Conservation (phyloP, 208 protist species). For the Crithidia thermophila region DNA sequence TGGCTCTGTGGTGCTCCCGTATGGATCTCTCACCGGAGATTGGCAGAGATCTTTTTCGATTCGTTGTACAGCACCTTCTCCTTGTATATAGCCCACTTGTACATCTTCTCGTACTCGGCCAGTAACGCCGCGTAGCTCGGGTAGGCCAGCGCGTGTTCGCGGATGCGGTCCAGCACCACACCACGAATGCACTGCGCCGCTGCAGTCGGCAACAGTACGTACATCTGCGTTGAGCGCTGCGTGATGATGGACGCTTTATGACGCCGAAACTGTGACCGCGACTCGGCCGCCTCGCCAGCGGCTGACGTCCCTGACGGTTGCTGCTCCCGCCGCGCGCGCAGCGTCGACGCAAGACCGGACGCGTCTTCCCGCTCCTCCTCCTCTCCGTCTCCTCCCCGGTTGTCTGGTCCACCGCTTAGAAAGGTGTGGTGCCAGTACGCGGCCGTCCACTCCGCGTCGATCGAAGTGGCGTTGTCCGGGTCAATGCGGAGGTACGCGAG, state of each 20-base stretch:
- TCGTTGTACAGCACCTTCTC: slow-evolving; percentile 34
- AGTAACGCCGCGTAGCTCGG: slow-evolving; percentile 34
- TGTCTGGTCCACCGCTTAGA: background rate
- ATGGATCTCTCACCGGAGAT: slow-evolving; percentile 17
- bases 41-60: slow-evolving; percentile 11
- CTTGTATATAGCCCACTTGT: slow-evolving; percentile 50
- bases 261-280: slow-evolving; percentile 19
- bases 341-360: slow-evolving; percentile 1
- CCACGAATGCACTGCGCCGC: slow-evolving; percentile 16
- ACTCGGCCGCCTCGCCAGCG: background rate
- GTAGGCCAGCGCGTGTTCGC: slow-evolving; percentile 38
- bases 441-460: slow-evolving; percentile 52
- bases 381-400: background rate
- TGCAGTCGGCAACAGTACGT: slow-evolving; percentile 22
- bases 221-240: slow-evolving; percentile 17
- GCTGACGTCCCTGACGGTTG: background rate
- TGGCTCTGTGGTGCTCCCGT: no score
- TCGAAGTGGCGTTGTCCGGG: slow-evolving; percentile 59
- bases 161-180: slow-evolving; percentile 23
- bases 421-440: slow-evolving; percentile 65
- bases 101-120: slow-evolving; percentile 46
- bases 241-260: slow-evolving; percentile 29
- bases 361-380: background rate
- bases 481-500: slow-evolving; percentile 63
- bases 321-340: background rate